Conservation (phyloP, 2,329 filamentous ascomycete genomes). For the Pseudopyrenochaeta lycopersici region DNA sequence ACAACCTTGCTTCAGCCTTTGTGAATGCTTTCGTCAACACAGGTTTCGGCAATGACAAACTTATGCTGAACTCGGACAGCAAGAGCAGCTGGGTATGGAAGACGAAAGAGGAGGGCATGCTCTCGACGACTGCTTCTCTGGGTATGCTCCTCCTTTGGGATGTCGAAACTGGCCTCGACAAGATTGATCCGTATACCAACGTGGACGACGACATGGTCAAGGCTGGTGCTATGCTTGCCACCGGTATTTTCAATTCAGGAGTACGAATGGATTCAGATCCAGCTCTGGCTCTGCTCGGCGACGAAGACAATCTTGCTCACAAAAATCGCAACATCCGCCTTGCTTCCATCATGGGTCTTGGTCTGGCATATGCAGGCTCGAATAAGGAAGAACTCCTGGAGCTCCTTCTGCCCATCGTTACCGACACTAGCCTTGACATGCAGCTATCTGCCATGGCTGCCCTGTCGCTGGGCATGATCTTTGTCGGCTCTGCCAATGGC, state of each 20-base stretch:
- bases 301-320: constrained; percentile 79
- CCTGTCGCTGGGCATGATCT: constrained; percentile 86
- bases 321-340: constrained; percentile 81
- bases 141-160: constrained; percentile 95
- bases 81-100: constrained; percentile 99
- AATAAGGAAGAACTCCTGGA: constrained; percentile 91
- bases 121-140: constrained; percentile 92
- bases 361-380: constrained; percentile 91
- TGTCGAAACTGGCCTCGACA: constrained; percentile 88
- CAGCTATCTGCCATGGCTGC: constrained; percentile 97
- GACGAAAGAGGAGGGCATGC: constrained; percentile 97
- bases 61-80: constrained; percentile 87
- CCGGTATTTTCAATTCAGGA: constrained; percentile 94
- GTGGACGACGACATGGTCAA: constrained; percentile 83
- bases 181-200: constrained; percentile 94
- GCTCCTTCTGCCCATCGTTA: constrained; percentile 84
- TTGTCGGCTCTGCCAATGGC: constrained; percentile 89
- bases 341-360: constrained; percentile 93
- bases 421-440: constrained; percentile 86
- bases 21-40: constrained; percentile 98
- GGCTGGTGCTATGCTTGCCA: constrained; percentile 90
- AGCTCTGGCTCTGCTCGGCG: constrained; percentile 84
- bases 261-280: constrained; percentile 90
- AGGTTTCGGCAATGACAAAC: constrained; percentile 93
- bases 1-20: constrained; percentile 94